Conservation (phyloP, 1,284 basidiomycete genomes). For the Austroboletus novae-zelandiae region DNA sequence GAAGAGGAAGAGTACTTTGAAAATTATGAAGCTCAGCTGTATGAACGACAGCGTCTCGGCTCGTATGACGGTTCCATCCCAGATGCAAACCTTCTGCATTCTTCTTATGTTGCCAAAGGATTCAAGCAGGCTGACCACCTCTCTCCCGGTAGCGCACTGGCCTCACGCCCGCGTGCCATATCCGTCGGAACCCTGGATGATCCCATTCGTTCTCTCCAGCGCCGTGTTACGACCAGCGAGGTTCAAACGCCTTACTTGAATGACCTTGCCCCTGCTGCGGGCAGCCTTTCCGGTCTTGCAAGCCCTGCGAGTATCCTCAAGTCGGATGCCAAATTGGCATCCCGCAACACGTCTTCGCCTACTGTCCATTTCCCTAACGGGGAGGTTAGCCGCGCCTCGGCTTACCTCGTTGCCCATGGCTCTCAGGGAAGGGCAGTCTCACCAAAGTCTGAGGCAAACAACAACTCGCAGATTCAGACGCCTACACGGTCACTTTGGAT, state of each 20-base stretch:
- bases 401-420: slow-evolving; percentile 65
- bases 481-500: slow-evolving; percentile 97
- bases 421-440: slow-evolving; percentile 69
- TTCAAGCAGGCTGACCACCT: slow-evolving; percentile 74
- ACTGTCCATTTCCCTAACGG: slow-evolving; percentile 70
- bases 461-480: slow-evolving; percentile 75
- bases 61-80: slow-evolving; percentile 56
- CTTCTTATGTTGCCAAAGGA: slow-evolving; percentile 64
- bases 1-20: slow-evolving; percentile 75
- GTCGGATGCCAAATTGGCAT: slow-evolving; percentile 47
- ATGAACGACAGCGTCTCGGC: slow-evolving; percentile 52
- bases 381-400: slow-evolving; percentile 58
- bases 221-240: slow-evolving; percentile 61
- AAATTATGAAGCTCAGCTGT: slow-evolving; percentile 50
- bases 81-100: slow-evolving; percentile 48
- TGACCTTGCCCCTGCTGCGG: slow-evolving; percentile 43
- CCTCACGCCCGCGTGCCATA: slow-evolving; percentile 79
- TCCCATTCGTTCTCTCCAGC: slow-evolving; percentile 57
- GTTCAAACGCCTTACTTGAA: slow-evolving; percentile 54
- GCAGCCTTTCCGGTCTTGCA: slow-evolving; percentile 42
- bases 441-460: slow-evolving; percentile 69
- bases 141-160: slow-evolving; percentile 39
- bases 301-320: slow-evolving; percentile 59
- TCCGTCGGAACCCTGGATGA: slow-evolving; percentile 92
- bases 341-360: slow-evolving; percentile 50